Conservation (phyloP, 805 yeast genomes). For the Candida odintsovae region DNA sequence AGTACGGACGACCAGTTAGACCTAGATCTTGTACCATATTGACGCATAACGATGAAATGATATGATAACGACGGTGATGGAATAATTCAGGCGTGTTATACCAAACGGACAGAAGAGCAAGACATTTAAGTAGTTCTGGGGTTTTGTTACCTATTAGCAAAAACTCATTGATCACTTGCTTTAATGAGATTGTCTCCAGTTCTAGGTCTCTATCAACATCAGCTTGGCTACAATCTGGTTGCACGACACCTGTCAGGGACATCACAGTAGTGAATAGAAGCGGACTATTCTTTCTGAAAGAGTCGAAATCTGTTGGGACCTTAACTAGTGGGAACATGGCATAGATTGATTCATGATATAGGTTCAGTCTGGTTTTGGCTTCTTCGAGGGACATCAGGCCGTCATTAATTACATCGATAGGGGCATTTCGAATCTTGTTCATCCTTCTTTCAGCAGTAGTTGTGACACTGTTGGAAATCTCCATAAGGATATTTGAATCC, state of each 20-base stretch:
- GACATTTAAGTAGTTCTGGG: conserved; percentile 57
- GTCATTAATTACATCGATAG: conserved; percentile 45
- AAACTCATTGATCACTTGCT: conserved; percentile 49
- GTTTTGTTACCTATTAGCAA: conserved; percentile 67
- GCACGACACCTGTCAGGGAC: conserved; percentile 49
- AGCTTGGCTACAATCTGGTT: conserved; percentile 21
- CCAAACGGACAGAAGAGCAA: conserved; percentile 65
- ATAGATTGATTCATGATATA: conserved; percentile 44
- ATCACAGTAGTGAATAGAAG: conserved; percentile 59
- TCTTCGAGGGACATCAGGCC: conserved; percentile 57
- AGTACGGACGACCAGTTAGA: conserved; percentile 47
- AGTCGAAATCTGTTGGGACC: conserved; percentile 39
- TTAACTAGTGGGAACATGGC: conserved; percentile 52
- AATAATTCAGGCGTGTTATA: conserved; percentile 80
- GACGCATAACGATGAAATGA: conserved; percentile 59
- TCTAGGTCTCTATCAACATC: conserved; percentile 38
- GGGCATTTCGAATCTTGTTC: conserved; percentile 10
- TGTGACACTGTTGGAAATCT: conserved; percentile 42
- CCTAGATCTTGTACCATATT: conserved; percentile 75
- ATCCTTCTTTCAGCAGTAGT: conserved; percentile 33
- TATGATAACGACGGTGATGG: conserved; percentile 71
- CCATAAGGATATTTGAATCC: conserved; percentile 34
- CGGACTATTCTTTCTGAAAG: conserved; percentile 48
- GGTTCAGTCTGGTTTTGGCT: conserved; percentile 46
- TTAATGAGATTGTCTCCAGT: conserved; percentile 48